Base-by-base conservation (phyloP, 345 rosid species). In the Psidium guajava region DNA sequence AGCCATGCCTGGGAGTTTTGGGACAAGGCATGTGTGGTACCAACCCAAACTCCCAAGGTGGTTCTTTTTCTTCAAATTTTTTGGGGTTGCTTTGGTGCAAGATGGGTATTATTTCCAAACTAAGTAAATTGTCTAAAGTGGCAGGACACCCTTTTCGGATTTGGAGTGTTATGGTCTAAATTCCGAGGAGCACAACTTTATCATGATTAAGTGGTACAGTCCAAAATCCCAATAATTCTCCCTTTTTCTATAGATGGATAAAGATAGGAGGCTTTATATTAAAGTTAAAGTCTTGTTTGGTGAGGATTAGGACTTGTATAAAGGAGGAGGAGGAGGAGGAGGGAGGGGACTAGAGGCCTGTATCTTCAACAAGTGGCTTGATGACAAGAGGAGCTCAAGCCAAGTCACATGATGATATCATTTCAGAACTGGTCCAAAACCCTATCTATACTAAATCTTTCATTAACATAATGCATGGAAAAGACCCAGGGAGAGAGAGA, bases 221-320 rank as follows among this genome's bases (percentile, higher is more conserved):
- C 83, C 25, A 47, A 44, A 81, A 49, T 81, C 14, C 18, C 52
- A 81, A 49, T 49, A 51, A 27, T 81, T 47, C 9, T 25, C 54
- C 28, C 54, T 50, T 74, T 28, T 47, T 44, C 58, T 21, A 24
- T 11, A 50, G 7, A 81, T n/a, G 32, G 81, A 69, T 84, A 50
- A 54, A 22, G 83, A 74, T 55, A 14, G 84, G 83, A 87, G 85
- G 83, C 86, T 83, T 90, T 52, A 81, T 6, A 83, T 86, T 86
- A 53, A 89, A 91, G 91, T 83, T 64, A 85, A 81, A 75, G 74
- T 44, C 7, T 22, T 55, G 89, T 81, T 88, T 54, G 88, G 85
- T 84, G 88, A 82, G 84, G 87, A 88, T 88, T 84, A 75, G 58
- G 88, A 84, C 85, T 83, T 83, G 36, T 11, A 49, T 42, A 83